phyloP scores from a whole-genome alignment of 331 rosid genomes.

The Quercus phellos region DNA sequence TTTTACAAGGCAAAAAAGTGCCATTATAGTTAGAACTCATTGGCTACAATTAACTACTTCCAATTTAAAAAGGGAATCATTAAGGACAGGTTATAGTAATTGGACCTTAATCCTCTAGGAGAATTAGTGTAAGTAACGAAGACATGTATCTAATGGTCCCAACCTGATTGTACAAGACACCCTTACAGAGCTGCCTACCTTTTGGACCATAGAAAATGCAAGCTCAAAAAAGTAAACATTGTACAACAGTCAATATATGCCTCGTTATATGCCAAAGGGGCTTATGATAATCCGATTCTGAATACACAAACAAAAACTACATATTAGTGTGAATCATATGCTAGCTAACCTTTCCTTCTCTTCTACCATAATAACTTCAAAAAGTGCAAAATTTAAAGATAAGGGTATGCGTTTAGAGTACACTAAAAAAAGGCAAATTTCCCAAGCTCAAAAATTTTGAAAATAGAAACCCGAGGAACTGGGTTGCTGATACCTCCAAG shows the following conservation, averaged over 20 bases:
- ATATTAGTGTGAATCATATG: not conserved
- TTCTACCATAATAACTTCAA: not conserved
- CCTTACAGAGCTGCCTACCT: no score
- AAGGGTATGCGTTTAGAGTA: constrained; percentile 8
- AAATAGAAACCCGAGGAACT: not conserved
- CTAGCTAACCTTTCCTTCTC: not conserved
- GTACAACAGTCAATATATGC: not conserved
- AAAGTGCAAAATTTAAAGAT: constrained; percentile 19
- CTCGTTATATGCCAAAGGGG: not conserved
- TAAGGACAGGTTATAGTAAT: no score
- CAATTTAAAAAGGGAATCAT: no score
- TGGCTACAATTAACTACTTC: no score
- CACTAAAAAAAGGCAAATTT: not conserved
- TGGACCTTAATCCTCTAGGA: no score
- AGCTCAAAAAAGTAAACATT: not conserved
- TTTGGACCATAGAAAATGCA: not conserved
- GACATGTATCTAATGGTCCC: not conserved
- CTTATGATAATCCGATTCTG: not conserved
- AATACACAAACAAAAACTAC: not conserved
- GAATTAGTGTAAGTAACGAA: not conserved
- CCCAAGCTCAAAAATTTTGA: constrained; percentile 15
- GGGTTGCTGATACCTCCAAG: constrained; percentile 15
- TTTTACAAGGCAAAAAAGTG: no score
- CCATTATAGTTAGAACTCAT: no score
- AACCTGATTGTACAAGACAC: not conserved